A percentile compares a stretch with the other conserved stretches of the same genome.
These are phyloP conservation scores for Iris macrosiphon DNA, from an alignment of 106 monocot genomes.

Conservation along the genomic window DNA sequence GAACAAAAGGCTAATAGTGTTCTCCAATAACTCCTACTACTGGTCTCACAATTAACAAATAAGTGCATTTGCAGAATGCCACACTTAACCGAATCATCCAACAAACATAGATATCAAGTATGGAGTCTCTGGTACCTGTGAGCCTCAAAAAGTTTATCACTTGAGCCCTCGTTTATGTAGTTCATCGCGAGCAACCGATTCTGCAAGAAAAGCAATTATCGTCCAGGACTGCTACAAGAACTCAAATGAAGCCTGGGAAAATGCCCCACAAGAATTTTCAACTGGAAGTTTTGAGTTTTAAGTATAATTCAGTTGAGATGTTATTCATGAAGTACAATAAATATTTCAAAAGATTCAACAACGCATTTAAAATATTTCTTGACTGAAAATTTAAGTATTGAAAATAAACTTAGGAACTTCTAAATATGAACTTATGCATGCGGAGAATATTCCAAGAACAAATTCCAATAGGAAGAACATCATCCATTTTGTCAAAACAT, in stretches of 20 bases:
- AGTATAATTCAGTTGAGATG: background rate
- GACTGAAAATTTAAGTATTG: background rate
- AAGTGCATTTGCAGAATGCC: background rate
- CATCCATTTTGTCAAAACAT: background rate
- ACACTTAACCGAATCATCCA: background rate
- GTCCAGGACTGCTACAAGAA: too few relatives aligned
- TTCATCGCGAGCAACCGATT: constrained; percentile 98
- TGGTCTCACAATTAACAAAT: background rate
- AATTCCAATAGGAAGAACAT: background rate
- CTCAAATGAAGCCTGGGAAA: background rate
- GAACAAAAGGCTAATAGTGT: too few relatives aligned
- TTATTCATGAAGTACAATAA: too few relatives aligned
- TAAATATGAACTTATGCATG: background rate
- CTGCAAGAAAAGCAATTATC: constrained; percentile 31
- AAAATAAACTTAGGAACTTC: background rate
- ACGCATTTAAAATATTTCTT: background rate
- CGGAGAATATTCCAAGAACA: background rate
- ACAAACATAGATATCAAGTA: background rate
- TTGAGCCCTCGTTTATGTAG: constrained; percentile 83
- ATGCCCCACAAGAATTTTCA: background rate
- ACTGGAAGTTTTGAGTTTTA: background rate
- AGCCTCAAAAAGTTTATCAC: constrained; percentile 85
- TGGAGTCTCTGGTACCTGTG: constrained; percentile 50
- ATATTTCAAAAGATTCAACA: background rate
- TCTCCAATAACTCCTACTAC: too few relatives aligned